A percentile compares a stretch with the other conserved stretches of the same genome.
phyloP scores from a whole-genome alignment of 352 stramenopile genomes.

The Pythium oligandrum region DNA sequence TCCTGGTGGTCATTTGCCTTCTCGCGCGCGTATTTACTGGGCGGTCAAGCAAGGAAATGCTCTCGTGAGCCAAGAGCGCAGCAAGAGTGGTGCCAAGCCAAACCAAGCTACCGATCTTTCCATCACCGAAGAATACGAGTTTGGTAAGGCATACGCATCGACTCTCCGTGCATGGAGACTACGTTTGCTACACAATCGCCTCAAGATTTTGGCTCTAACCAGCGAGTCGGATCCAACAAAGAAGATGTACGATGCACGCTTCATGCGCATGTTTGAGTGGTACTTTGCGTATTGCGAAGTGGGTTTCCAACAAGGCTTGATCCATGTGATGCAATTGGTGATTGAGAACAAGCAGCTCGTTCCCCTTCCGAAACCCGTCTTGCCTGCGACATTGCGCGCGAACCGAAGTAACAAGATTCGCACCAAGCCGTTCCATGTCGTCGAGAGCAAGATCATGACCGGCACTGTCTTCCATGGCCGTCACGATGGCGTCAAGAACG shows the following conservation, averaged over 20 bases:
- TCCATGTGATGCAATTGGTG: slow-evolving; percentile 20
- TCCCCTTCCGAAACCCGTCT: background rate
- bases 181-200: slow-evolving; percentile 18
- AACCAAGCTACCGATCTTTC: slow-evolving; percentile 1
- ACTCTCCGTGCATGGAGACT: slow-evolving; percentile 20
- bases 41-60: slow-evolving; percentile 17
- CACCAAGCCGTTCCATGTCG: slow-evolving; percentile 12
- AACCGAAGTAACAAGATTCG: slow-evolving; percentile 6
- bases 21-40: slow-evolving; percentile 19
- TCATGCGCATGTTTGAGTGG: slow-evolving; percentile 24
- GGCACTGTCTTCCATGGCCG: slow-evolving; percentile 19
- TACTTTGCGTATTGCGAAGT: slow-evolving; percentile 24
- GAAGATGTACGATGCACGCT: slow-evolving; percentile 20
- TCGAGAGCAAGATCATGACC: slow-evolving; percentile 18
- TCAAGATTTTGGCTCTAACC: slow-evolving; percentile 8
- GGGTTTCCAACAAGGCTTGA: slow-evolving; percentile 20
- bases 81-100: background rate
- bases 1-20: slow-evolving; percentile 24
- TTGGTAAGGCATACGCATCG: slow-evolving; percentile 17
- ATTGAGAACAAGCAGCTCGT: slow-evolving; percentile 15
- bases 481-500: slow-evolving; percentile 14
- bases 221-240: background rate
- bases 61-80: slow-evolving; percentile 2
- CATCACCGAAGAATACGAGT: slow-evolving; percentile 21
- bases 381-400: background rate